Conservation (phyloP, 345 rosid genomes). For the Hypericum perforatum region DNA sequence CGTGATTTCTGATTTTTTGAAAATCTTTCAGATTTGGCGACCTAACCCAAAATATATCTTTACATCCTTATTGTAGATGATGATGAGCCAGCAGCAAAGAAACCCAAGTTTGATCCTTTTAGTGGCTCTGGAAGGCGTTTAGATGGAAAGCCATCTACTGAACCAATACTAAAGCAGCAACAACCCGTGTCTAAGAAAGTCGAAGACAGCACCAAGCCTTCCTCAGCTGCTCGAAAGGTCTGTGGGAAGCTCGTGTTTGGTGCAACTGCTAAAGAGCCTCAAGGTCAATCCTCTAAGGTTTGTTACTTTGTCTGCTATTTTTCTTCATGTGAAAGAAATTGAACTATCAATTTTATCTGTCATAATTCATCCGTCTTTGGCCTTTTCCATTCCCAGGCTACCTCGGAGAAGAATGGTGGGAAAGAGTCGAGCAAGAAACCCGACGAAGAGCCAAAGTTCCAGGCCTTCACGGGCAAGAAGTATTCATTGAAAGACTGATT, state of each 20-base stretch:
- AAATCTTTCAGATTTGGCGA: neutral
- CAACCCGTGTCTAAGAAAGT: slow-evolving; percentile 16
- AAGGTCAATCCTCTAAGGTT: slow-evolving; percentile 28
- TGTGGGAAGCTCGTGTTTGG: slow-evolving; percentile 51
- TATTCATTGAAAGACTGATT: slow-evolving; percentile 37
- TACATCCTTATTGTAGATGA: slow-evolving; percentile 23
- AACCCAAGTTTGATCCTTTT: slow-evolving; percentile 40
- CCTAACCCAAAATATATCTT: neutral
- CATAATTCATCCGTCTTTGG: slow-evolving; percentile 1
- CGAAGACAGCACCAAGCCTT: slow-evolving; percentile 15
- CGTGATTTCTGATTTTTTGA: neutral
- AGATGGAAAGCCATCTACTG: slow-evolving; percentile 36
- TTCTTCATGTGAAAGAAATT: neutral
- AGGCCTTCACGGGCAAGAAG: slow-evolving; percentile 60
- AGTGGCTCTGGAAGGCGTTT: slow-evolving; percentile 46
- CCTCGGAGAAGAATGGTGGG: slow-evolving; percentile 18
- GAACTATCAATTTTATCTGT: neutral
- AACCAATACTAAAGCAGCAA: slow-evolving; percentile 7
- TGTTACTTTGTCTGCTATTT: neutral
- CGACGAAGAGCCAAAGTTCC: slow-evolving; percentile 36
- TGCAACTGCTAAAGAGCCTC: slow-evolving; percentile 24
- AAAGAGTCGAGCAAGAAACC: slow-evolving; percentile 18
- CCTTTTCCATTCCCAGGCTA: slow-evolving; percentile 19
- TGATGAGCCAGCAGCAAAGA: slow-evolving; percentile 30
- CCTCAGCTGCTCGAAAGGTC: slow-evolving; percentile 17